phyloP scores from a whole-genome alignment of 345 rosid genomes.

The Hibiscus tridactylites region DNA sequence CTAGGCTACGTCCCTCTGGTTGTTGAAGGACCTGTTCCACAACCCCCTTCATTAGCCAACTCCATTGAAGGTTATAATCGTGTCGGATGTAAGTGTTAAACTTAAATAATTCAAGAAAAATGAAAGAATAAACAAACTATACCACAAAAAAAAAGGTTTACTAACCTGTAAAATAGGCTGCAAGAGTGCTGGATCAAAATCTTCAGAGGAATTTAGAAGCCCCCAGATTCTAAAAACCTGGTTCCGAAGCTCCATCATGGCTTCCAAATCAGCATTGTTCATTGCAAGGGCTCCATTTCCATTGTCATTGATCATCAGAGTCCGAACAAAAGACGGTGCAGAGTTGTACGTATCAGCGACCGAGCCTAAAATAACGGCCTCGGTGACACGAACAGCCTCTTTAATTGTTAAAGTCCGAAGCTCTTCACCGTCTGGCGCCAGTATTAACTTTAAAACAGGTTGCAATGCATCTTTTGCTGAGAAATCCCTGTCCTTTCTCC shows the following conservation, averaged over 20 bases:
- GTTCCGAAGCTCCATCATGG: constrained; percentile 59
- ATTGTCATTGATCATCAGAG: constrained; percentile 43
- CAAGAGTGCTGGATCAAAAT: constrained; percentile 71
- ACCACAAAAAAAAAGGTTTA: background rate
- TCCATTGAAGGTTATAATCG: background rate
- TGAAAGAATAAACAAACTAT: constrained; percentile 9
- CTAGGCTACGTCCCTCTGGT: constrained; percentile 73
- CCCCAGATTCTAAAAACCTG: constrained; percentile 78
- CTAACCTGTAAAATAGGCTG: constrained; percentile 74
- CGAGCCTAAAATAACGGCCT: constrained; percentile 60
- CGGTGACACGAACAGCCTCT: constrained; percentile 75
- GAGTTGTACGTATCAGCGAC: constrained; percentile 60
- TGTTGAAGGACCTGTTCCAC: constrained; percentile 80
- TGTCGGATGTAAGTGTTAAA: too few species aligned
- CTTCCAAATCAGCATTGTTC: constrained; percentile 46
- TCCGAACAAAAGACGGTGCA: constrained; percentile 46
- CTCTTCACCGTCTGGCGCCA: constrained; percentile 75
- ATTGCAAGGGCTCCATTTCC: constrained; percentile 46
- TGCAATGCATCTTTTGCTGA: constrained; percentile 83
- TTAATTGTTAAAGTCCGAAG: constrained; percentile 64
- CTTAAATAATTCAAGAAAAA: too few species aligned
- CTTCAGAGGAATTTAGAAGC: constrained; percentile 58
- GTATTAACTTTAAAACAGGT: constrained; percentile 68
- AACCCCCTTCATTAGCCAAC: constrained; percentile 7
- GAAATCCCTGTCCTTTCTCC: constrained; percentile 94